These are phyloP conservation scores for Prunella vulgaris DNA, from an alignment of 257 asterid species.

Conservation along the genomic window DNA sequence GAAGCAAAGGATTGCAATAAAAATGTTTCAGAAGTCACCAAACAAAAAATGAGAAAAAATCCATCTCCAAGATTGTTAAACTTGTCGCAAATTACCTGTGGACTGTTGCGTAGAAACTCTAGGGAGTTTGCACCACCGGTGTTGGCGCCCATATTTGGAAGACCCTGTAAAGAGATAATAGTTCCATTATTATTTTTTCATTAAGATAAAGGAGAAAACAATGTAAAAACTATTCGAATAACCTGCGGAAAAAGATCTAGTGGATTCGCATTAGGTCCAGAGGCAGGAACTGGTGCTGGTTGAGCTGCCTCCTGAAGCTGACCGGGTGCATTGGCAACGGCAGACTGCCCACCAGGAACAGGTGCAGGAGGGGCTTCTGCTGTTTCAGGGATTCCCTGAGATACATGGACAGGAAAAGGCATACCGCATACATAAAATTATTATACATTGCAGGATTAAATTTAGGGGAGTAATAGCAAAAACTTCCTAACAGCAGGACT, in stretches of 20 bases:
- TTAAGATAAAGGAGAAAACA: neutral
- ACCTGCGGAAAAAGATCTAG: slow-evolving; percentile 82
- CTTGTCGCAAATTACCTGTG: slow-evolving; percentile 42
- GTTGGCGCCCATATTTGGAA: slow-evolving; percentile 52
- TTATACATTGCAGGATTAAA: neutral
- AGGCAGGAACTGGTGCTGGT: slow-evolving; percentile 38
- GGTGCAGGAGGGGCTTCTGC: slow-evolving; percentile 49
- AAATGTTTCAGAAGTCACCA: neutral
- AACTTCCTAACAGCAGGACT: neutral
- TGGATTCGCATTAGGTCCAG: slow-evolving; percentile 75
- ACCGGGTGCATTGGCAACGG: slow-evolving; percentile 34
- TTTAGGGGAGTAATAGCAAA: neutral
- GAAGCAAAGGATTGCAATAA: slow-evolving; percentile 13
- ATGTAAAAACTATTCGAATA: neutral
- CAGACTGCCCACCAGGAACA: slow-evolving; percentile 31
- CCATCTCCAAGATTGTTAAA: neutral
- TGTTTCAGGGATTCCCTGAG: slow-evolving; percentile 68
- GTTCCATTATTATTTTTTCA: neutral
- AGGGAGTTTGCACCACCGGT: slow-evolving; percentile 53
- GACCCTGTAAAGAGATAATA: slow-evolving; percentile 37
- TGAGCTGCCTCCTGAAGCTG: slow-evolving; percentile 44
- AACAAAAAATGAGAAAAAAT: neutral
- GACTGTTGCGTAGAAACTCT: slow-evolving; percentile 68
- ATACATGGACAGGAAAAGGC: neutral
- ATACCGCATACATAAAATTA: neutral